Evolutionary conservation across 169 alveolate genomes (phyloP), one percentile per base, ranked within the genome.

Genomic region (Plasmodium knowlesi): DNA sequence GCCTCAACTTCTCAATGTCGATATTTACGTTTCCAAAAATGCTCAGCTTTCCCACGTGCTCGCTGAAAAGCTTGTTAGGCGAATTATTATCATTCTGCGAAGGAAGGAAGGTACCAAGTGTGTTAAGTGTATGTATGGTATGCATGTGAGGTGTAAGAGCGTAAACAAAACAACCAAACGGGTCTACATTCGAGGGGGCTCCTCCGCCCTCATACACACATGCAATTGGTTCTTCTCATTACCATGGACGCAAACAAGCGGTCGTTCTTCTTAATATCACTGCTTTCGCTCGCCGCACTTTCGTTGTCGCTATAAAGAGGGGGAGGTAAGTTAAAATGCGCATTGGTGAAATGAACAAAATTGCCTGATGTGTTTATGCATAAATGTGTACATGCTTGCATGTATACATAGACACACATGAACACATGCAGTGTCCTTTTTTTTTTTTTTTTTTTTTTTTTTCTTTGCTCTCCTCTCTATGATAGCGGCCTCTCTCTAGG

Each of bases 241-340:
- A 88, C 94, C 88, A 88, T 34, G 28, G 94, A 88, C 22, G 94
- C 79, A 79, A 88, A 88, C 46, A 88, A 16, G 9, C 94, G 94
- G 25, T 88, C 94, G 53, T 78, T 88, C 71, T 88, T 88, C 72
- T 88, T 88, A n/a, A 78, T 57, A 41, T 88, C 89, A 37, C 94
- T 67, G n/a, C 34, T 22, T 57, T 57, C 94, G 46, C 94, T 88
- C 50, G 78, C 4, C 16, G 25, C 90, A 80, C 94, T 88, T 39
- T 88, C 94, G 30, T 53, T 88, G 78, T 80, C 88, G 43, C 88
- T 88, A 74, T 14, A 71, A 79, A 41, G 73, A 57, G 82, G 76
- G 67, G 70, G 82, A 54, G 67, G 70, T 12, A 46, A 71, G 28
- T 50, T 19, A 50, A 22, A 46, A 14, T n/a, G 76, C 3, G 19